Conservation (phyloP, 768 basidiomycete species). For the Trametes coccinea region DNA sequence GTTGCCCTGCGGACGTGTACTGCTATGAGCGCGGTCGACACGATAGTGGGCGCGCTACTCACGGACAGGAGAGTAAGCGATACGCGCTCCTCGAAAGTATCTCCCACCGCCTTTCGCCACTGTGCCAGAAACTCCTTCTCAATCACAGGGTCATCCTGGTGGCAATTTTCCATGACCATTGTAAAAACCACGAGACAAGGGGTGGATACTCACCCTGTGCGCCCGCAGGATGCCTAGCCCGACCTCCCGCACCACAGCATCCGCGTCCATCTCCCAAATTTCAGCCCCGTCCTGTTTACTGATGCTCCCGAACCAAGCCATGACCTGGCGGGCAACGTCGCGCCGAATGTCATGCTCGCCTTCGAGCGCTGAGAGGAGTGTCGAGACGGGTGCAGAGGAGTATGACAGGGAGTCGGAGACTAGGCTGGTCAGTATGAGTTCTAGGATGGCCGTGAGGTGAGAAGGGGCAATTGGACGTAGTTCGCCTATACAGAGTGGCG, state of each 20-base stretch:
- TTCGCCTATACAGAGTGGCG: conserved; percentile 44
- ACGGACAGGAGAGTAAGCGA: conserved; percentile 71
- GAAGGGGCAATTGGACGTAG: conserved; percentile 71
- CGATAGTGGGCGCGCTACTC: conserved; percentile 25
- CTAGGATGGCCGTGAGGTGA: conserved; percentile 71
- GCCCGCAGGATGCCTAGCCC: conserved; percentile 73
- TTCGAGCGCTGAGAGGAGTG: conserved; percentile 59
- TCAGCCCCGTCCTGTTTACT: conserved; percentile 35
- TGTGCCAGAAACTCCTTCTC: conserved; percentile 56
- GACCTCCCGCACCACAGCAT: conserved; percentile 66
- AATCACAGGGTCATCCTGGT: conserved; percentile 59
- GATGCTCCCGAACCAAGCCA: conserved; percentile 80
- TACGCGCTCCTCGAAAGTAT: conserved; percentile 67
- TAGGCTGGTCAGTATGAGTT: conserved; percentile 72
- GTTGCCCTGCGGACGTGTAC: conserved; percentile 58
- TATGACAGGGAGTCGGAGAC: conserved; percentile 60
- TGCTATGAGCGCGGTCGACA: background rate
- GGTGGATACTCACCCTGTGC: conserved; percentile 46
- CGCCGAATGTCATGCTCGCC: conserved; percentile 73
- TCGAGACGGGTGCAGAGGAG: conserved; percentile 54
- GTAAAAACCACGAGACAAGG: background rate
- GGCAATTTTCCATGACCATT: background rate
- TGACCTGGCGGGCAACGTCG: conserved; percentile 63
- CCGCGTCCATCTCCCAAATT: conserved; percentile 67
- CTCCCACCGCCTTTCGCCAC: conserved; percentile 79